These are phyloP conservation scores for Isabelozyma rhagii DNA, from an alignment of 805 yeast genomes.

Conservation along the genomic window DNA sequence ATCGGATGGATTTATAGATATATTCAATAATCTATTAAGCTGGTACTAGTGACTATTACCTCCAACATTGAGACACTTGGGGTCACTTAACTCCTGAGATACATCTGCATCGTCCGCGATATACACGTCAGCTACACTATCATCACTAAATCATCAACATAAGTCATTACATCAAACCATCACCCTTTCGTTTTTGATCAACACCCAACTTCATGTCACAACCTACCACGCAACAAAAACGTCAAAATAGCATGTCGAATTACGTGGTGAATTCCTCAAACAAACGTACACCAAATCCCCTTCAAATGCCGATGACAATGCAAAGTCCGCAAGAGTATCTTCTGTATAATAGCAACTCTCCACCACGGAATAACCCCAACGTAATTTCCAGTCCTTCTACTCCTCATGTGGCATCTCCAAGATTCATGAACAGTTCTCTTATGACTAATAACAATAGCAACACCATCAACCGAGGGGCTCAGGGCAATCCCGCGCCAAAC, in stretches of 20 bases:
- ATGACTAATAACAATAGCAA: slow-evolving; percentile 1
- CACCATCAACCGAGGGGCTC: slow-evolving; percentile 2
- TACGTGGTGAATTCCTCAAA: slow-evolving; percentile 28
- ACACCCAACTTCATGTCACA: neutral
- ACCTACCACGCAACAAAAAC: slow-evolving; percentile 27
- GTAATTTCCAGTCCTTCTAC: neutral
- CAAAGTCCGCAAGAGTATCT: slow-evolving; percentile 2
- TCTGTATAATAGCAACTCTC: neutral
- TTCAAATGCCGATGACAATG: slow-evolving; percentile 10
- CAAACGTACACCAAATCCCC: slow-evolving; percentile 30
- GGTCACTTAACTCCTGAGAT: no score
- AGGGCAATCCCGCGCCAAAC: neutral
- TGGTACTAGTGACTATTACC: neutral
- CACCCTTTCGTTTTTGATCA: no score
- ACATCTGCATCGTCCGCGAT: no score
- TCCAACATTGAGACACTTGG: no score
- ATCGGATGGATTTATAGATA: slow-evolving; percentile 1
- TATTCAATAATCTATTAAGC: neutral
- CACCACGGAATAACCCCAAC: neutral
- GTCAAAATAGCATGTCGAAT: slow-evolving; percentile 38
- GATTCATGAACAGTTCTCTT: neutral
- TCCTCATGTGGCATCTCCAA: slow-evolving; percentile 6
- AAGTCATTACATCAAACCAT: no score
- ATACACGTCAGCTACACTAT: no score
- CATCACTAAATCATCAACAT: no score